A percentile compares a stretch with the other conserved stretches of the same genome.
Evolutionary conservation across 257 asterid genomes (phyloP).

Genomic region (Plantago major): DNA sequence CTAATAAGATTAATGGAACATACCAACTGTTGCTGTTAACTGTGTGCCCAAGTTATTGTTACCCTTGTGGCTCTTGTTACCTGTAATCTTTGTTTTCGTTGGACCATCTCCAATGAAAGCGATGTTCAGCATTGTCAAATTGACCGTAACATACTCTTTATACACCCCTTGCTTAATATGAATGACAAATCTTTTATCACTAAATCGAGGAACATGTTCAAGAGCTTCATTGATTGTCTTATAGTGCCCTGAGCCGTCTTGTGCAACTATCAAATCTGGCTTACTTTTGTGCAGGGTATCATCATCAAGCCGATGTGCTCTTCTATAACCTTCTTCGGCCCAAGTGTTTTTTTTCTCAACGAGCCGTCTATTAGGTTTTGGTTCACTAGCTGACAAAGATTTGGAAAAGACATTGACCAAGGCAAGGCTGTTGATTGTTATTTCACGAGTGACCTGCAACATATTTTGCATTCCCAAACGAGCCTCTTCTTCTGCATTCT

Average conservation of each 20-base stretch:
- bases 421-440: not conserved
- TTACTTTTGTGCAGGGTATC: not conserved
- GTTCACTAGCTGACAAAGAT: not conserved
- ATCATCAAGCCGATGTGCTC: not conserved
- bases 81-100: not conserved
- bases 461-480: not conserved
- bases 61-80: constrained; percentile 3
- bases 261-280: not conserved
- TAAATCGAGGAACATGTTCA: not conserved
- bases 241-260: constrained; percentile 3
- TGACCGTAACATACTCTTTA: constrained; percentile 1
- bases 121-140: not conserved
- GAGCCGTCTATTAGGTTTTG: not conserved
- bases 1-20: not conserved
- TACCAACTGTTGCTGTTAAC: constrained; percentile 8
- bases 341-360: not conserved
- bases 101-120: constrained; percentile 2
- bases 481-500: not conserved
- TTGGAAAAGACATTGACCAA: not conserved
- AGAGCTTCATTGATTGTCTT: not conserved
- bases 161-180: constrained; percentile 1
- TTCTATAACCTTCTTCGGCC: not conserved
- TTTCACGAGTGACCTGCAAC: not conserved
- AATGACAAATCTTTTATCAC: not conserved
- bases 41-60: not conserved